These are phyloP conservation scores for Xylariaceae sp. DNA, from an alignment of 2,329 filamentous ascomycete species.

Conservation along the genomic window DNA sequence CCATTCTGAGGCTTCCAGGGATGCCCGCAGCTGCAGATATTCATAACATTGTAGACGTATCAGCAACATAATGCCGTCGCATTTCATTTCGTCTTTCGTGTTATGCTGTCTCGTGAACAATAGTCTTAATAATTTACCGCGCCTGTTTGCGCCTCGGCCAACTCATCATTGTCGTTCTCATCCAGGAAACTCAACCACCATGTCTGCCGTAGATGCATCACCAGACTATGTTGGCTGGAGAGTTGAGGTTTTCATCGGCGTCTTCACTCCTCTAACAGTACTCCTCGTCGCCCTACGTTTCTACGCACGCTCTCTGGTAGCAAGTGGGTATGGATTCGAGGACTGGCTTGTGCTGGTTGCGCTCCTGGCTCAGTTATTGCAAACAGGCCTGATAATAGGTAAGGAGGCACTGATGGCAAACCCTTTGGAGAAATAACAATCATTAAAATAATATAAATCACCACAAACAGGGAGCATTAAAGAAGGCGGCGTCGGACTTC, in stretches of 20 bases:
- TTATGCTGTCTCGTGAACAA: no score
- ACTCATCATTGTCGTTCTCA: no score
- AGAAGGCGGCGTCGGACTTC: conserved; percentile 22
- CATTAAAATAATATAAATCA: neutral
- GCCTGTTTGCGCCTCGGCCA: no score
- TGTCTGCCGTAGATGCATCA: no score
- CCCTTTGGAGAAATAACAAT: neutral
- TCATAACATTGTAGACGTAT: no score
- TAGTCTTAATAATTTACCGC: no score
- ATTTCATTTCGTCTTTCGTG: no score
- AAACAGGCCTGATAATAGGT: conserved; percentile 22
- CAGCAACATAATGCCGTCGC: no score
- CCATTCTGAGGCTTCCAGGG: no score
- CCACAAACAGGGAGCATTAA: conserved; percentile 14
- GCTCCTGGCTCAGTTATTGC: conserved; percentile 20
- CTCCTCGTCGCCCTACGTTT: conserved; percentile 23
- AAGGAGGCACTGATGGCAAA: no score
- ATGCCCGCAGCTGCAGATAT: no score
- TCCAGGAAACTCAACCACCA: no score
- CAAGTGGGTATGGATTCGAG: conserved; percentile 12
- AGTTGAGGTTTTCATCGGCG: conserved; percentile 19
- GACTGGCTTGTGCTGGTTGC: conserved; percentile 27
- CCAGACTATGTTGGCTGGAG: conserved; percentile 23
- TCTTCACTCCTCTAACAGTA: conserved; percentile 23
- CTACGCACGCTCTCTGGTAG: conserved; percentile 23